These are phyloP conservation scores for Ophiostoma ulmi DNA, from an alignment of 2,329 filamentous ascomycete species.

Conservation along the genomic window DNA sequence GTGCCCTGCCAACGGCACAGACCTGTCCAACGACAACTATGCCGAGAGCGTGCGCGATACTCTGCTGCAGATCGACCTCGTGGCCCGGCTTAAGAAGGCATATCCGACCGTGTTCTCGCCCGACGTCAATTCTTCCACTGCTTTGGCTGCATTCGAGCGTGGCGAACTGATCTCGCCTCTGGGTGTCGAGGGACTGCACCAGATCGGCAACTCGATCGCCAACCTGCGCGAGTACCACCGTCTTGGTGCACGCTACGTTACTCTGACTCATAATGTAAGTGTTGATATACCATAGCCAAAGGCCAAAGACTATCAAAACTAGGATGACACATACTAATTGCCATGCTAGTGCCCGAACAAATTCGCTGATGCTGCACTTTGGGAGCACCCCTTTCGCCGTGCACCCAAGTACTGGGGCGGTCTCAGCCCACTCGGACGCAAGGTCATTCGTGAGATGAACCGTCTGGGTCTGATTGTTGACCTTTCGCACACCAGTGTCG, in stretches of 20 bases:
- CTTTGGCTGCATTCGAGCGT: slow-evolving; percentile 53
- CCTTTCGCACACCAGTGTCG: slow-evolving; percentile 67
- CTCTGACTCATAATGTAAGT: slow-evolving; percentile 70
- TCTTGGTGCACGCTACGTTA: slow-evolving; percentile 80
- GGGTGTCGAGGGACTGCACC: slow-evolving; percentile 83
- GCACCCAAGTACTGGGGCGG: slow-evolving; percentile 62
- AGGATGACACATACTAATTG: not conserved
- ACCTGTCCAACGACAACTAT: slow-evolving; percentile 71
- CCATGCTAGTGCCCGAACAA: slow-evolving; percentile 64
- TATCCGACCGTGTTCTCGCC: slow-evolving; percentile 69
- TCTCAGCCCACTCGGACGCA: slow-evolving; percentile 63
- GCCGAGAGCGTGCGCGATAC: slow-evolving; percentile 52
- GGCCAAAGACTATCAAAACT: not conserved
- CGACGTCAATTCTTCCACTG: slow-evolving; percentile 53
- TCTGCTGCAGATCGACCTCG: slow-evolving; percentile 69
- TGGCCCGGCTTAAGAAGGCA: slow-evolving; percentile 55
- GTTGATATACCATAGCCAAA: not conserved
- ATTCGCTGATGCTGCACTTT: slow-evolving; percentile 78
- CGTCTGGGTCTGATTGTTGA: slow-evolving; percentile 92
- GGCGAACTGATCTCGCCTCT: slow-evolving; percentile 70
- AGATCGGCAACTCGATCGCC: slow-evolving; percentile 79
- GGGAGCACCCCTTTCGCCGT: slow-evolving; percentile 47
- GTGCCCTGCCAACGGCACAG: slow-evolving; percentile 66
- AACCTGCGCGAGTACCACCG: slow-evolving; percentile 70
- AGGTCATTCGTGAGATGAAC: slow-evolving; percentile 83